These are phyloP conservation scores for Solanum medicagineum DNA, from an alignment of 257 asterid genomes.

Conservation along the genomic window DNA sequence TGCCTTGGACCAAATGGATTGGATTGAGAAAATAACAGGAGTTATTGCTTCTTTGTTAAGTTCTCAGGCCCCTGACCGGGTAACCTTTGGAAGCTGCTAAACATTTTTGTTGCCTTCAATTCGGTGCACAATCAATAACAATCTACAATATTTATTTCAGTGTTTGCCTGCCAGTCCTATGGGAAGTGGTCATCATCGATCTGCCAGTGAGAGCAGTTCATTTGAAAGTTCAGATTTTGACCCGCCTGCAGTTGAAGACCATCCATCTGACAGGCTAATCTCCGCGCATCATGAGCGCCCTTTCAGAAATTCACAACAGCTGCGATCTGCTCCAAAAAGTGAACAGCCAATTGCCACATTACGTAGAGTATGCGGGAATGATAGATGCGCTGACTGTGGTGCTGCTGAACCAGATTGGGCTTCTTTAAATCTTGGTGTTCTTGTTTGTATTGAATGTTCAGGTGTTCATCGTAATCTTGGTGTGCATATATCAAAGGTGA, in stretches of 20 bases:
- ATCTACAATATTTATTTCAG: constrained; percentile 24
- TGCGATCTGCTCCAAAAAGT: constrained; percentile 39
- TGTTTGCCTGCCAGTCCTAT: constrained; percentile 69
- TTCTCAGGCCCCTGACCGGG: constrained; percentile 97
- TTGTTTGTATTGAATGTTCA: constrained; percentile 96
- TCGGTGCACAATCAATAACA: neutral
- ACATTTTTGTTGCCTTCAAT: neutral
- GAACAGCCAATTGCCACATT: constrained; percentile 89
- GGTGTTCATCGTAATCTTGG: constrained; percentile 99
- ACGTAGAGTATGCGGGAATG: constrained; percentile 81
- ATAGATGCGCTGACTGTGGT: constrained; percentile 94
- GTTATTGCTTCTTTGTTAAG: constrained; percentile 94
- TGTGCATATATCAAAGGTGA: constrained; percentile 98
- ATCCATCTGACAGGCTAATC: constrained; percentile 60
- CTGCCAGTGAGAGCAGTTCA: constrained; percentile 98
- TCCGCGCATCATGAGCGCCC: constrained; percentile 58
- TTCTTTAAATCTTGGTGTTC: constrained; percentile 90
- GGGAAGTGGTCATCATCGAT: constrained; percentile 88
- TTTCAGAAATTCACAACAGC: constrained; percentile 57
- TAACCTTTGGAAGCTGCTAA: constrained; percentile 11
- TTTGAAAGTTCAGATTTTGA: constrained; percentile 87
- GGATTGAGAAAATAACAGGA: constrained; percentile 99
- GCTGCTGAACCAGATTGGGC: constrained; percentile 99
- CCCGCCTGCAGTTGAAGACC: constrained; percentile 76
- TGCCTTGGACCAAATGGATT: constrained; percentile 97